phyloP scores from a whole-genome alignment of 2,329 filamentous ascomycete species.

The Neonectria faginata region DNA sequence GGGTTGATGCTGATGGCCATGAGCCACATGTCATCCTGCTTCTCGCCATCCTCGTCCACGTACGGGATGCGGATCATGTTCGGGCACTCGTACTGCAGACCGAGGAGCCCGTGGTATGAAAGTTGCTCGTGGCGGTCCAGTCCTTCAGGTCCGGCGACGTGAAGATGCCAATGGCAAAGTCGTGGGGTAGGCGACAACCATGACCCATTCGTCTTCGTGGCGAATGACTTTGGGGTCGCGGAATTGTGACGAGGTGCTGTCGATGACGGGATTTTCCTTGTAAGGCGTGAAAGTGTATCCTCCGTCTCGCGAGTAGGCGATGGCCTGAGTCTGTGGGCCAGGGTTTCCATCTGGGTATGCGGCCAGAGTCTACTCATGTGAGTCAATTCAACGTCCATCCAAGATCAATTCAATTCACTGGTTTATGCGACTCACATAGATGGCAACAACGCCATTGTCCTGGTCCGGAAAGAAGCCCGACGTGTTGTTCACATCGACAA shows the following conservation, averaged over 20 bases:
- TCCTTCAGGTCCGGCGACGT: conserved; percentile 68
- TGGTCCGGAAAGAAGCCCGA: conserved; percentile 73
- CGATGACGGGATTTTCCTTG: conserved; percentile 69
- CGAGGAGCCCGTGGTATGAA: conserved; percentile 65
- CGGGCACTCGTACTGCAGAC: conserved; percentile 72
- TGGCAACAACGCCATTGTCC: conserved; percentile 70
- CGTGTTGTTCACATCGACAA: conserved; percentile 72
- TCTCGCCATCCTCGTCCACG: conserved; percentile 50
- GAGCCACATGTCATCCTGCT: conserved; percentile 51
- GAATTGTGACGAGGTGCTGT: conserved; percentile 66
- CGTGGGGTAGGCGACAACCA: conserved; percentile 64
- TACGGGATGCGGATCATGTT: conserved; percentile 68
- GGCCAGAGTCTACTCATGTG: conserved; percentile 37
- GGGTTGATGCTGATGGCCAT: conserved; percentile 67
- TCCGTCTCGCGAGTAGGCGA: conserved; percentile 71
- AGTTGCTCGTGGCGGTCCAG: conserved; percentile 67
- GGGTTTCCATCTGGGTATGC: conserved; percentile 14
- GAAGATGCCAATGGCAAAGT: conserved; percentile 70
- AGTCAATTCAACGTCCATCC: background rate
- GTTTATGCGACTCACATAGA: conserved; percentile 46
- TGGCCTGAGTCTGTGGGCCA: conserved; percentile 63
- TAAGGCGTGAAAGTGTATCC: conserved; percentile 73
- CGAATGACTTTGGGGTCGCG: conserved; percentile 75
- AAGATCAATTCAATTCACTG: too few relatives aligned
- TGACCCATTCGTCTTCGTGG: conserved; percentile 68